Evolutionary conservation across 768 basidiomycete species (phyloP), one percentile per base, ranked within the genome.

Genomic region (Tylopilus plumbeoviolaceoides): DNA sequence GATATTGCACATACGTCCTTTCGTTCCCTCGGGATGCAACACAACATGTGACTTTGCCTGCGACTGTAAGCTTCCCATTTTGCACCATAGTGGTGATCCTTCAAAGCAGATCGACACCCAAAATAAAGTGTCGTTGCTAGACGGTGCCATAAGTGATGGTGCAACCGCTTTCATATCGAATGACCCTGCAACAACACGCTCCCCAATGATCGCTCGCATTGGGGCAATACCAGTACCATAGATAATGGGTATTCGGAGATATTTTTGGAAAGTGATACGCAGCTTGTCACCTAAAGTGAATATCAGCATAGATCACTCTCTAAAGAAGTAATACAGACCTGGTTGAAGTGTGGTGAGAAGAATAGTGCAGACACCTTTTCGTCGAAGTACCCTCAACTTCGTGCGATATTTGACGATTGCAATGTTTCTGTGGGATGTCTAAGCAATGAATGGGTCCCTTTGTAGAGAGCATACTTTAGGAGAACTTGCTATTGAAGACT

Each of bases 401-500:
- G 95, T 98, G 41, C 48, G 48, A 67, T 98, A 99, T 59, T 84
- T 82, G 33, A 98, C 91, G 50, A 98, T 86, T 1, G 94, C 97
- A 23, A 98, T 89, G 81, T 44, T 68, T 62, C 80, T 82, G 53
- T 4, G 30, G 10, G 9, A 27, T n/a, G 5, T 4, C 18, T 56
- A 2, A 51, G 49, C 18, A 20, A 15, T 6, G 27, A 2, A 8
- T 43, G 4, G 9, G 25, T 21, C 14, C 2, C 2, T 30, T 30
- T 7, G 17, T 10, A 23, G 36, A 21, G 4, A 30, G 44, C 58
- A 23, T 50, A 65, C 68, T 61, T 84, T 82, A 1, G 77, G 67
- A 1, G 91, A 90, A 54, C 87, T 91, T 3, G 95, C 87, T 50
- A 99, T 98, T 0, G 94, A 95, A 68, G 98, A 99, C 48, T 93